phyloP scores from a whole-genome alignment of 352 stramenopile species.

The Thraustochytrium sp. region DNA sequence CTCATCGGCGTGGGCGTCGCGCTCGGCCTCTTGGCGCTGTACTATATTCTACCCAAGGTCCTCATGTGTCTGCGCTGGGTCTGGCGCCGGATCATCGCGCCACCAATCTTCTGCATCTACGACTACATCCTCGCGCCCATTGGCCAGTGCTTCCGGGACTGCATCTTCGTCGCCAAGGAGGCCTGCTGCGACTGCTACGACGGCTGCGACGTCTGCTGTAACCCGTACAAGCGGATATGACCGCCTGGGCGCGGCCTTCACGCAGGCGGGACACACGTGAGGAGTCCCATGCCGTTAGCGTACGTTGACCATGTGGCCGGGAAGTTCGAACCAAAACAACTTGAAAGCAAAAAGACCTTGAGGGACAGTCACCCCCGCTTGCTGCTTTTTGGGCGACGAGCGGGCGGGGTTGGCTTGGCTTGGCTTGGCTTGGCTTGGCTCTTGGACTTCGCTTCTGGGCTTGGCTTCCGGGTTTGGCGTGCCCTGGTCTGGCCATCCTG shows the following conservation, averaged over 20 bases:
- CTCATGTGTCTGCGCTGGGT: neutral
- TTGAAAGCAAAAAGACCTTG: too few species aligned
- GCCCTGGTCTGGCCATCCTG: too few species aligned
- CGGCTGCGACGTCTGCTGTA: conserved; percentile 7
- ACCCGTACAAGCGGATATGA: conserved; percentile 36
- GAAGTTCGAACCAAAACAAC: too few species aligned
- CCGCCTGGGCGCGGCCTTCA: neutral
- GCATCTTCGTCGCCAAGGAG: conserved; percentile 7
- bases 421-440: too few species aligned
- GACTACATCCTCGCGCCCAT: conserved; percentile 24
- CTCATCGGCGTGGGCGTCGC: neutral
- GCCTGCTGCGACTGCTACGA: conserved; percentile 37
- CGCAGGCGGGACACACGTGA: too few species aligned
- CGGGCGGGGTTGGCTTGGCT: too few species aligned
- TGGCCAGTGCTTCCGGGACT: conserved; percentile 20
- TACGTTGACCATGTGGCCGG: too few species aligned
- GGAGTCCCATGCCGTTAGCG: neutral
- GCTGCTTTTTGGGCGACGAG: too few species aligned
- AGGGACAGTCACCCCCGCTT: too few species aligned
- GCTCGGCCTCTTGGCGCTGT: conserved; percentile 3
- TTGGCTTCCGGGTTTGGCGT: too few species aligned
- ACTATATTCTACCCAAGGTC: conserved; percentile 28
- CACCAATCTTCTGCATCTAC: conserved; percentile 26
- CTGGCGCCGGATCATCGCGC: neutral
- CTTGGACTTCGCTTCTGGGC: too few species aligned